Conservation (phyloP, 2,329 filamentous ascomycete species). For the Eutypella sp. region DNA sequence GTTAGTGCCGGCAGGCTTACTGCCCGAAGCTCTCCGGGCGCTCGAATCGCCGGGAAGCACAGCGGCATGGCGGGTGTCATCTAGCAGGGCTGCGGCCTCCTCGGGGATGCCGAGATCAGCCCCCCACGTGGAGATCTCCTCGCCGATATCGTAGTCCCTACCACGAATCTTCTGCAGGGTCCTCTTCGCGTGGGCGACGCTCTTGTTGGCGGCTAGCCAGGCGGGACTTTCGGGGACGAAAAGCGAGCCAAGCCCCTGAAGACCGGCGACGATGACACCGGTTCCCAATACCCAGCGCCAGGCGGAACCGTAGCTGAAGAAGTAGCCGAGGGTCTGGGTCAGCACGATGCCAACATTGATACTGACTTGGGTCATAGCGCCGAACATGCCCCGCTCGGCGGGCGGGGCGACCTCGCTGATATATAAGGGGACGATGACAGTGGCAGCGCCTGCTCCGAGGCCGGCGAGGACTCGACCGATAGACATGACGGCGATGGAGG, state of each 20-base stretch:
- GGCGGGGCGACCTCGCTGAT: slow-evolving; percentile 86
- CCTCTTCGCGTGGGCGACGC: slow-evolving; percentile 54
- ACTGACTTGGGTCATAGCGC: slow-evolving; percentile 82
- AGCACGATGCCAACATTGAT: slow-evolving; percentile 86
- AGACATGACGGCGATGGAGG: slow-evolving; percentile 61
- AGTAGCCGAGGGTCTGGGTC: slow-evolving; percentile 81
- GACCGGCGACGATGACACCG: slow-evolving; percentile 62
- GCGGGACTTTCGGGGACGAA: slow-evolving; percentile 82
- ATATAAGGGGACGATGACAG: slow-evolving; percentile 91
- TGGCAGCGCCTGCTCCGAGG: slow-evolving; percentile 78
- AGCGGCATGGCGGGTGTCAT: slow-evolving; percentile 19
- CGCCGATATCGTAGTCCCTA: slow-evolving; percentile 59
- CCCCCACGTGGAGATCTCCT: slow-evolving; percentile 62
- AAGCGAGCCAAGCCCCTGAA: slow-evolving; percentile 66
- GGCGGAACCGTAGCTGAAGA: slow-evolving; percentile 70
- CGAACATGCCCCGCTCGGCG: slow-evolving; percentile 71
- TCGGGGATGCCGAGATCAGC: slow-evolving; percentile 34
- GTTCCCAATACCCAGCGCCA: slow-evolving; percentile 82
- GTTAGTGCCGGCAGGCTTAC: slow-evolving; percentile 19
- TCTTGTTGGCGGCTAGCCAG: slow-evolving; percentile 72
- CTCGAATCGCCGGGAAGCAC: slow-evolving; percentile 6
- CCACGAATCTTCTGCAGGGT: slow-evolving; percentile 75
- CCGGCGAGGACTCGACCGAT: slow-evolving; percentile 76
- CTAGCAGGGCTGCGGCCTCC: slow-evolving; percentile 69
- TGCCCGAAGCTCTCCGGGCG: slow-evolving; percentile 16